Conservation (phyloP, 2,329 filamentous ascomycete species). For the Sodiomyces alkalinus region DNA sequence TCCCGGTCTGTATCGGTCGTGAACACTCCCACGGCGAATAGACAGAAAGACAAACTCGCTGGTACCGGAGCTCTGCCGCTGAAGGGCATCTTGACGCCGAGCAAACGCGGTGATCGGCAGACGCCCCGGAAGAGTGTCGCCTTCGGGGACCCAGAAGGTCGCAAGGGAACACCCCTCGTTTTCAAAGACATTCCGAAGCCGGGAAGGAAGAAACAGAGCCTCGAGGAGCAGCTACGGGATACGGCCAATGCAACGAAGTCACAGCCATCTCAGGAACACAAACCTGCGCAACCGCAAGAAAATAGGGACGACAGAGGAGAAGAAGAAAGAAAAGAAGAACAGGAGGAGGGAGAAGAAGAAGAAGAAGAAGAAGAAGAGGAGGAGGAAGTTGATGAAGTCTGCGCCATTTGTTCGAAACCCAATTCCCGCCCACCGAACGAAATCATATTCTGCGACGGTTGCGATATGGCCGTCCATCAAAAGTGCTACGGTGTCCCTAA, state of each 20-base stretch:
- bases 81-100: constrained; percentile 42
- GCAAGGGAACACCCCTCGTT: constrained; percentile 23
- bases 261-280: constrained; percentile 1
- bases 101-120: constrained; percentile 21
- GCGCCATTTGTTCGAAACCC: constrained; percentile 39
- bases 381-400: constrained; percentile 36
- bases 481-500: constrained; percentile 41
- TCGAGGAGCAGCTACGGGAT: constrained; percentile 5
- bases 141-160: constrained; percentile 23
- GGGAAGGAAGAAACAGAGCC: constrained; percentile 12
- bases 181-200: constrained; percentile 36
- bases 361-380: constrained; percentile 14
- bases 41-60: not conserved
- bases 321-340: constrained; percentile 5
- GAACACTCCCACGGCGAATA: constrained; percentile 5
- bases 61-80: constrained; percentile 13
- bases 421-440: constrained; percentile 43
- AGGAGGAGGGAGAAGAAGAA: constrained; percentile 15
- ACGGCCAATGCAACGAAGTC: constrained; percentile 3
- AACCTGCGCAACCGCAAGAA: constrained; percentile 3
- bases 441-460: constrained; percentile 50
- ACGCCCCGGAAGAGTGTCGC: constrained; percentile 37
- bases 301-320: constrained; percentile 3
- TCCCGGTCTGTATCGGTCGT: constrained; percentile 3
- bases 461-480: constrained; percentile 47